A percentile compares a stretch with the other conserved stretches of the same genome.
Evolutionary conservation across 2,329 filamentous ascomycete species (phyloP).

Genomic region (Penicillium frequentans): DNA sequence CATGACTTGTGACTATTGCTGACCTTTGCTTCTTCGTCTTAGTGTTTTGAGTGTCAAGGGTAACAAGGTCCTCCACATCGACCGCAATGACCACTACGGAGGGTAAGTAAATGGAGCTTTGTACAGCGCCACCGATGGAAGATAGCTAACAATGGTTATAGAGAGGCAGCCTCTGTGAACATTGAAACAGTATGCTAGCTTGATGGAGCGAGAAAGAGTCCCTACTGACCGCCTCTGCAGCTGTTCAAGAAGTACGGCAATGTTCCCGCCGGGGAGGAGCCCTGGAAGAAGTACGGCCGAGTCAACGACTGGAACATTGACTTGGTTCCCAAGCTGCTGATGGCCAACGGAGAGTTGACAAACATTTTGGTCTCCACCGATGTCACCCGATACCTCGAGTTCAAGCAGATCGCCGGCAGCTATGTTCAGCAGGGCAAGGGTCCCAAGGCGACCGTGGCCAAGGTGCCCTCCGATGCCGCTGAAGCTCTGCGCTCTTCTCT

Average conservation of each 20-base stretch:
- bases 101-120: conserved; percentile 62
- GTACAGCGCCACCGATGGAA: conserved; percentile 13
- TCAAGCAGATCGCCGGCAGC: conserved; percentile 93
- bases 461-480: conserved; percentile 88
- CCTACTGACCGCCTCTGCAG: conserved; percentile 51
- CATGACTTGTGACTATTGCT: background rate
- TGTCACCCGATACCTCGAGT: conserved; percentile 83
- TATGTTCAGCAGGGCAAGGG: conserved; percentile 87
- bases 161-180: conserved; percentile 94
- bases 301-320: conserved; percentile 99
- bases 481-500: conserved; percentile 90
- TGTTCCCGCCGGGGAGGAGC: conserved; percentile 74
- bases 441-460: conserved; percentile 87
- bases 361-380: conserved; percentile 98
- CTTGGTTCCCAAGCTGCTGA: conserved; percentile 95
- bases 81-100: conserved; percentile 97
- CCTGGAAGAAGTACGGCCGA: conserved; percentile 97
- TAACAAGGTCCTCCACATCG: conserved; percentile 98
- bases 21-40: conserved; percentile 15
- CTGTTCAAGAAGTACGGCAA: conserved; percentile 98
- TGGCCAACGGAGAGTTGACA: conserved; percentile 97
- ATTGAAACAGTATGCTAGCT: conserved; percentile 73
- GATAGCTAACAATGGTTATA: conserved; percentile 43
- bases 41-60: conserved; percentile 97
- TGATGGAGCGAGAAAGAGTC: background rate